A percentile compares a stretch with the other conserved stretches of the same genome.
Conservation (phyloP, 805 yeast genomes). For the Dipodascus albidus region DNA sequence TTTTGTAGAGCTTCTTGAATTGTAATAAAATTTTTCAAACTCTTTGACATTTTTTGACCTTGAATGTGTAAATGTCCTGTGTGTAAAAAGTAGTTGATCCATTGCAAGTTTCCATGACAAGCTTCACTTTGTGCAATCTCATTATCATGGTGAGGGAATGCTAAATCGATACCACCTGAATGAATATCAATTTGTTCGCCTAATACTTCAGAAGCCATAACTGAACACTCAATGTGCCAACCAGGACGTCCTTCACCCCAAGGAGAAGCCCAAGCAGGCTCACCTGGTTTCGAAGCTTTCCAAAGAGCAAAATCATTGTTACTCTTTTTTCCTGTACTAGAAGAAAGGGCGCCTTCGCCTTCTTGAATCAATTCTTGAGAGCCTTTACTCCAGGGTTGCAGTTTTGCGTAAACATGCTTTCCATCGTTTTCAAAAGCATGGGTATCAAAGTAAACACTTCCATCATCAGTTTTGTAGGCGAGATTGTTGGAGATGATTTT, state of each 20-base stretch:
- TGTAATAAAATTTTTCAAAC: slow-evolving; percentile 89
- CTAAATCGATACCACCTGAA: slow-evolving; percentile 93
- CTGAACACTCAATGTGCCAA: slow-evolving; percentile 99
- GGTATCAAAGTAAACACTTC: slow-evolving; percentile 95
- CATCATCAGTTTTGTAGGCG: slow-evolving; percentile 76
- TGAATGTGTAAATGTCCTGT: slow-evolving; percentile 97
- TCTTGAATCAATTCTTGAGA: slow-evolving; percentile 75
- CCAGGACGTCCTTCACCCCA: slow-evolving; percentile 99
- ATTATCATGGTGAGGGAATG: slow-evolving; percentile 98
- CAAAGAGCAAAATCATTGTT: slow-evolving; percentile 90
- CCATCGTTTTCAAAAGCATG: slow-evolving; percentile 59
- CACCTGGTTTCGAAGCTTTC: slow-evolving; percentile 96
- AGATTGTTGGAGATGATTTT: slow-evolving; percentile 68
- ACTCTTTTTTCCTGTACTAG: slow-evolving; percentile 49
- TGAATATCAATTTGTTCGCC: slow-evolving; percentile 87
- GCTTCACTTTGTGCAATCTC: slow-evolving; percentile 98
- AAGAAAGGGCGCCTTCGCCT: slow-evolving; percentile 82
- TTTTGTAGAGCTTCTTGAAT: slow-evolving; percentile 75
- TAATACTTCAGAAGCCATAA: slow-evolving; percentile 86
- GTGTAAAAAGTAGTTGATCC: slow-evolving; percentile 96
- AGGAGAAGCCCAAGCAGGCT: slow-evolving; percentile 89
- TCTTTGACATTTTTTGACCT: slow-evolving; percentile 97
- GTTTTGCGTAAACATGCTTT: slow-evolving; percentile 80
- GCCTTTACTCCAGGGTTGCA: slow-evolving; percentile 98
- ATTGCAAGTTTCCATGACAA: slow-evolving; percentile 73